phyloP scores from a whole-genome alignment of 108 stramenopile genomes.

The Nannochloropsis granulata region DNA sequence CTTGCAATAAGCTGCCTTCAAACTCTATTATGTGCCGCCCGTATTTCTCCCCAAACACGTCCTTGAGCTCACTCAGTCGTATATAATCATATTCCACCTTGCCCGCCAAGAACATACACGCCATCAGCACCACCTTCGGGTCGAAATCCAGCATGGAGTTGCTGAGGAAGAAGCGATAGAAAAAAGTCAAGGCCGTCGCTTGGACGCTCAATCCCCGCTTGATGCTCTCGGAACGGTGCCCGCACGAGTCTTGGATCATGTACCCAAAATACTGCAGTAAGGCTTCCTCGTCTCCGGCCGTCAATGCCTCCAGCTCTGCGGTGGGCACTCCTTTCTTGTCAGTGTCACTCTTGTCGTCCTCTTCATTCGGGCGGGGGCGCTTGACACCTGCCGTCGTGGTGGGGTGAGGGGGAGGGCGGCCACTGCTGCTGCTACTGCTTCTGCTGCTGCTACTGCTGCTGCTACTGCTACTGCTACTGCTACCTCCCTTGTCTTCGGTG shows the following conservation, averaged over 20 bases:
- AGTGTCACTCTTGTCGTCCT: background rate
- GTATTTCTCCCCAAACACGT: background rate
- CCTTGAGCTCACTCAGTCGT: background rate
- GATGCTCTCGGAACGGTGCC: background rate
- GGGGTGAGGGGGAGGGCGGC: background rate
- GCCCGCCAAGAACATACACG: background rate
- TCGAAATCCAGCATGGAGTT: constrained; percentile 28
- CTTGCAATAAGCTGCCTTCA: background rate
- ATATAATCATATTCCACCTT: background rate
- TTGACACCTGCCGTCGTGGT: background rate
- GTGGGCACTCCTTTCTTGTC: background rate
- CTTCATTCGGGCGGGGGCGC: background rate
- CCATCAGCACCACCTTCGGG: constrained; percentile 17
- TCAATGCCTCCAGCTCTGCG: background rate
- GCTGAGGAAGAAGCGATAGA: constrained; percentile 29
- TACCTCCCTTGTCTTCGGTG: background rate
- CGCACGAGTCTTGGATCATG: background rate
- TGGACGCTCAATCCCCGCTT: background rate
- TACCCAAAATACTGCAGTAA: background rate
- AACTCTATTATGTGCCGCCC: background rate
- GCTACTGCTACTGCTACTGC: background rate
- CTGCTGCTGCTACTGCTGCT: background rate
- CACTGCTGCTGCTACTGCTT: background rate
- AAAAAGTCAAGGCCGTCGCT: constrained; percentile 17
- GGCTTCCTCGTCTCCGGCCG: background rate